Evolutionary conservation across 1,284 basidiomycete species (phyloP).

Genomic region (Bjerkandera adusta): DNA sequence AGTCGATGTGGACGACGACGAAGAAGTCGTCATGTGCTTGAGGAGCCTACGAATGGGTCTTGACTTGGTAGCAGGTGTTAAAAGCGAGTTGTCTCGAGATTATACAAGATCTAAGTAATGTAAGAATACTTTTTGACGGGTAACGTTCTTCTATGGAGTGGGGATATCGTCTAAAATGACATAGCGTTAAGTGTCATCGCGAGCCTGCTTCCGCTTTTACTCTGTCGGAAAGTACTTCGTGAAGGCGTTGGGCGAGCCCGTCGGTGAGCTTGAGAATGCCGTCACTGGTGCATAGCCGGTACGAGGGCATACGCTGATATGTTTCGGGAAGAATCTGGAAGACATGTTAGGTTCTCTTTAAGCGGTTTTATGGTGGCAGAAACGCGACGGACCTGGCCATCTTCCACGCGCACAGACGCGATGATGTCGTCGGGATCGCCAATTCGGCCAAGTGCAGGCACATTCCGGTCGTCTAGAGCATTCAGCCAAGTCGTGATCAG

Average conservation of each 20-base stretch:
- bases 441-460: slow-evolving; percentile 68
- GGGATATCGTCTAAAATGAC: no score
- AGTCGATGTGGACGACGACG: slow-evolving; percentile 3
- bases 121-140: no score
- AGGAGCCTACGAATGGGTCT: slow-evolving; percentile 43
- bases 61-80: slow-evolving; percentile 26
- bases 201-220: slow-evolving; percentile 1
- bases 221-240: slow-evolving; percentile 30
- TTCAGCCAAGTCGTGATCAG: slow-evolving; percentile 6
- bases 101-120: no score
- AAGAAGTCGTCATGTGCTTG: slow-evolving; percentile 29
- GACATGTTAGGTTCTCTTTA: background rate
- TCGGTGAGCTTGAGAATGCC: slow-evolving; percentile 64
- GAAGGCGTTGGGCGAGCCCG: slow-evolving; percentile 51
- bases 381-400: slow-evolving; percentile 53
- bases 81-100: background rate
- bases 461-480: slow-evolving; percentile 60
- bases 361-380: background rate
- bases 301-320: slow-evolving; percentile 78
- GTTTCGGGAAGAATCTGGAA: slow-evolving; percentile 63
- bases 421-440: slow-evolving; percentile 82
- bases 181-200: no score
- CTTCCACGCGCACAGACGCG: slow-evolving; percentile 66
- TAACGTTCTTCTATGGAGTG: no score
- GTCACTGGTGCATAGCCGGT: slow-evolving; percentile 71